Evolutionary conservation across 192 early-diverging fungal genomes (phyloP).

Genomic region (Coemansia erecta): DNA sequence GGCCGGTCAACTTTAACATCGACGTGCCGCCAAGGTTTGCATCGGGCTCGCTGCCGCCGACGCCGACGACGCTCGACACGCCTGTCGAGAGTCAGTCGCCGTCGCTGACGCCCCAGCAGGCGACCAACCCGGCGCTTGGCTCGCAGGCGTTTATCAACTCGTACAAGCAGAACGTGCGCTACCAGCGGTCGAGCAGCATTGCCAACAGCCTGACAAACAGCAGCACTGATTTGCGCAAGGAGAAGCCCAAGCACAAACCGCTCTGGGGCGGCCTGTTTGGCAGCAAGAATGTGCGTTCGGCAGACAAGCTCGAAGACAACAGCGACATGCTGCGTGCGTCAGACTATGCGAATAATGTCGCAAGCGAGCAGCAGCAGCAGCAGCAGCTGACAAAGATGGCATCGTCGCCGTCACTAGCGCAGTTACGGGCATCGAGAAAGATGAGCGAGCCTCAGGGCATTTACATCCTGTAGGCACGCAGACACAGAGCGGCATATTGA

Average conservation of each 20-base stretch:
- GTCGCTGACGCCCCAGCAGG: slow-evolving; percentile 1
- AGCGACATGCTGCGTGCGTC: background rate
- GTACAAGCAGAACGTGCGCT: slow-evolving; percentile 22
- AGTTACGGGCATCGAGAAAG: slow-evolving; percentile 1
- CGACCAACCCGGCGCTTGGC: slow-evolving; percentile 20
- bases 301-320: background rate
- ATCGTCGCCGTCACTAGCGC: background rate
- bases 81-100: slow-evolving; percentile 2
- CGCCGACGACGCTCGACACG: slow-evolving; percentile 10
- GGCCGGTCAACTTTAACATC: background rate
- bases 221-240: slow-evolving; percentile 9
- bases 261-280: slow-evolving; percentile 43
- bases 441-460: slow-evolving; percentile 11
- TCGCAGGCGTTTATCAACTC: slow-evolving; percentile 41
- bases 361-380: background rate
- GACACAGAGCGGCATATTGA: no score
- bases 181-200: slow-evolving; percentile 6
- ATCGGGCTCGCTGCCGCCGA: slow-evolving; percentile 29
- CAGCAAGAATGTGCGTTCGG: slow-evolving; percentile 27
- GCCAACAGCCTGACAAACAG: background rate
- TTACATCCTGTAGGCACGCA: slow-evolving; percentile 1
- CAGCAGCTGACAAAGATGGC: slow-evolving; percentile 2
- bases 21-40: slow-evolving; percentile 13
- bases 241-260: slow-evolving; percentile 20
- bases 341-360: background rate